These are phyloP conservation scores for Diutina scorzettiae DNA, from an alignment of 1,139 yeast species.

Conservation along the genomic window DNA sequence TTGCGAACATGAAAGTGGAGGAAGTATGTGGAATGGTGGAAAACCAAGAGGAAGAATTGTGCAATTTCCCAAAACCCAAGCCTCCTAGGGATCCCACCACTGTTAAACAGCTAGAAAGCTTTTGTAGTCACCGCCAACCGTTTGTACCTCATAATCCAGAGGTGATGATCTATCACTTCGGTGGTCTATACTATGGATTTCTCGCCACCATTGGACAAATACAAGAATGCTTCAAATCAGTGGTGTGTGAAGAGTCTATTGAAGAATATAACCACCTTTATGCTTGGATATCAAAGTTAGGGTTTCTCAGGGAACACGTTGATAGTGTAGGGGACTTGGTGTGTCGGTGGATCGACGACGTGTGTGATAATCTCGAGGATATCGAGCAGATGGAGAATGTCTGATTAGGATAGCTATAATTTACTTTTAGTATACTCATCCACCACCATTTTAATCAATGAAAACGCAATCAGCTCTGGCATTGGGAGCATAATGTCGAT, in stretches of 20 bases:
- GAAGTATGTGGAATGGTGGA: no score
- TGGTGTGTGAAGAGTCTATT: neutral
- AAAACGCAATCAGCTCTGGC: conserved; percentile 29
- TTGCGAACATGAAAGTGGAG: no score
- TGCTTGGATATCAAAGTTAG: neutral
- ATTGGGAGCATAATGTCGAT: conserved; percentile 26
- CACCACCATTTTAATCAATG: conserved; percentile 31
- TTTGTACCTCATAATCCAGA: neutral
- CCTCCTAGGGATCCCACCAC: neutral
- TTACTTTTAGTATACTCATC: conserved; percentile 14
- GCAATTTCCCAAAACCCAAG: neutral
- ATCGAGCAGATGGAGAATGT: neutral
- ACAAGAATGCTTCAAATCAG: neutral
- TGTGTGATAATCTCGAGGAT: neutral
- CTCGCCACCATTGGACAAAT: neutral
- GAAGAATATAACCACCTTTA: neutral
- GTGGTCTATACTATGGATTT: neutral
- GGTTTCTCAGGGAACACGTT: neutral
- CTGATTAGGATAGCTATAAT: neutral
- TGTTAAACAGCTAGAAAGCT: neutral
- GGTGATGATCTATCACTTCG: neutral
- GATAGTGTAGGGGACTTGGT: neutral
- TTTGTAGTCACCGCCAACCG: neutral
- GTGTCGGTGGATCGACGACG: conserved; percentile 3
- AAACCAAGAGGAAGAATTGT: neutral